Base-by-base conservation (phyloP, 1,284 basidiomycete genomes). In the Ganoderma sp. region DNA sequence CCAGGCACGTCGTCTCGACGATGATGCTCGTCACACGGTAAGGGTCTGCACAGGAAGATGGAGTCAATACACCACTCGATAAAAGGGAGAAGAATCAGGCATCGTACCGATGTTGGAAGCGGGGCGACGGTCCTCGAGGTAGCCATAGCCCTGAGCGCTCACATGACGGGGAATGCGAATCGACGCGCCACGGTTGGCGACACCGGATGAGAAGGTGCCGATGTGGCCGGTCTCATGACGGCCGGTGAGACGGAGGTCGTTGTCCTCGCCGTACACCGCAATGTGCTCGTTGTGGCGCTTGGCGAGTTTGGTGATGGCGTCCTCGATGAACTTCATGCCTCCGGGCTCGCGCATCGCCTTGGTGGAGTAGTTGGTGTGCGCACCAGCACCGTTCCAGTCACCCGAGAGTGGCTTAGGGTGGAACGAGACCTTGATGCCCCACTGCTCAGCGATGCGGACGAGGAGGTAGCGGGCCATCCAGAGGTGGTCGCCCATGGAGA, bases 341-440 rank as follows among this genome's bases (percentile, higher is more conserved):
- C 95, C 96, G 57, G 91, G 89, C 78, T 94, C 93, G 73, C 96
- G 95, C 92, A 97, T 98, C 63, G 85, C 86, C 82, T 92, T 90
- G 75, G 97, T 98, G 75, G 92, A 94, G 87, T 88, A 97, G 89
- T 97, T 98, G 83, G 92, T 93, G 87, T 95, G 95, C 84, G 93
- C 95, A 70, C 98, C 98, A 72, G 98, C 98, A 80, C 98, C 98
- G 84, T 99, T 99, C 98, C 98, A 99, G 82, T 99, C 98, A 75
- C 98, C 98, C 76, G 86, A 83, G 78, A 99, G 92, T 71, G 97
- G 97, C 85, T 99, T 99, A 80, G 98, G 98, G 89, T 99, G 98
- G 95, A 99, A 96, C 74, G 97, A 94, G 66, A 96, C 97, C 83
- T 96, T 98, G 85, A 98, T 85, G 73, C 92, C 95, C 97, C 97